A percentile compares a stretch with the other conserved stretches of the same genome.
Evolutionary conservation across 192 early-diverging fungal species (phyloP).

Genomic region (Linnemannia exigua): DNA sequence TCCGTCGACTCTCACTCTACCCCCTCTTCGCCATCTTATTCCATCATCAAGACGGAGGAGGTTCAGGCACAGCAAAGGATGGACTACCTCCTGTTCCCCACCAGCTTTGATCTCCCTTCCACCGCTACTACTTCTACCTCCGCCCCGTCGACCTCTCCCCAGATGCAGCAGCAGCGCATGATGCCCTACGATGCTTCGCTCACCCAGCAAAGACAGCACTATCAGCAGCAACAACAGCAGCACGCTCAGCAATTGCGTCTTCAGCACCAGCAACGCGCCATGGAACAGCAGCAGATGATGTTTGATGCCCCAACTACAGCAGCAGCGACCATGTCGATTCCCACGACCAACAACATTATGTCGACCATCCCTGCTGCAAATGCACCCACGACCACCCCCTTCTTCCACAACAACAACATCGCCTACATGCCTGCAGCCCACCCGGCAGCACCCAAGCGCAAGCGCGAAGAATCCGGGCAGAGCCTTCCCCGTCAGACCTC

Average conservation of each 20-base stretch:
- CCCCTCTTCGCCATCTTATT: constrained; percentile 40
- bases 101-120: constrained; percentile 26
- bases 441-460: constrained; percentile 54
- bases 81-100: constrained; percentile 33
- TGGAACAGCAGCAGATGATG: constrained; percentile 39
- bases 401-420: constrained; percentile 19
- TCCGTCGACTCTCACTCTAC: constrained; percentile 20
- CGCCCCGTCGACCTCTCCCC: constrained; percentile 23
- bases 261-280: constrained; percentile 33
- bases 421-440: constrained; percentile 32
- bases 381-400: constrained; percentile 28
- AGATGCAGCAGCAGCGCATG: constrained; percentile 34
- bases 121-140: constrained; percentile 1
- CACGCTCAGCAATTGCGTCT: constrained; percentile 42
- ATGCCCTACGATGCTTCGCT: constrained; percentile 26
- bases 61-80: constrained; percentile 27
- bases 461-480: constrained; percentile 33
- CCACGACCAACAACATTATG: constrained; percentile 20
- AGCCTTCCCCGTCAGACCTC: constrained; percentile 25
- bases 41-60: constrained; percentile 48
- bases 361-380: constrained; percentile 6
- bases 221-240: constrained; percentile 49
- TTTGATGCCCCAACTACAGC: constrained; percentile 21
- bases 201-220: constrained; percentile 40
- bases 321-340: constrained; percentile 26